Percentiles rank a stretch among this genome's conserved stretches.
phyloP scores from a whole-genome alignment of 2,329 filamentous ascomycete genomes.

The Bisporella sp. region DNA sequence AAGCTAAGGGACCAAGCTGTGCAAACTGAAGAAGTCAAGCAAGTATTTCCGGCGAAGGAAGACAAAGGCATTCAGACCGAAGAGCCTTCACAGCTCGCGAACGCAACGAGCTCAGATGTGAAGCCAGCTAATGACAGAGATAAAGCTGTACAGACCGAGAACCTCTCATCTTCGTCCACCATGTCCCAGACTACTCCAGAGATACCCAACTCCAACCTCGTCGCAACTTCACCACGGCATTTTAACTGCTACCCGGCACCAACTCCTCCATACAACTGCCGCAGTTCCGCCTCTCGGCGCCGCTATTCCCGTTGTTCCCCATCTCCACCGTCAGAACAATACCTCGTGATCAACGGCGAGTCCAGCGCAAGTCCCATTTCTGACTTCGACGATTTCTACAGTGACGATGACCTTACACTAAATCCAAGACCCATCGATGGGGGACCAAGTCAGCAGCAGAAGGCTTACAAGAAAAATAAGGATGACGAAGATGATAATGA shows the following conservation, averaged over 20 bases:
- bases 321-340: constrained; percentile 25
- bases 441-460: constrained; percentile 19
- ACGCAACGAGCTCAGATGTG: background rate
- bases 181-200: constrained; percentile 16
- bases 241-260: background rate
- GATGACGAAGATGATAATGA: constrained; percentile 25
- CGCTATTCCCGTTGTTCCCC: constrained; percentile 13
- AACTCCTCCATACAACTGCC: background rate
- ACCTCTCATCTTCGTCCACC: constrained; percentile 4
- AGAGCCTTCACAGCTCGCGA: constrained; percentile 3
- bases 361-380: constrained; percentile 53
- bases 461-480: constrained; percentile 19
- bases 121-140: constrained; percentile 12
- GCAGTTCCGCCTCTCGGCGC: background rate
- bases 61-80: constrained; percentile 19
- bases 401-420: constrained; percentile 48
- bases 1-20: constrained; percentile 21
- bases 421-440: constrained; percentile 33
- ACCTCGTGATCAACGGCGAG: constrained; percentile 38
- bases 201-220: constrained; percentile 16
- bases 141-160: constrained; percentile 19
- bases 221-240: constrained; percentile 2
- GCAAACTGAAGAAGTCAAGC: constrained; percentile 18
- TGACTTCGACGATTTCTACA: constrained; percentile 54
- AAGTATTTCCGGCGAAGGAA: constrained; percentile 7